phyloP scores from a whole-genome alignment of 2,329 filamentous ascomycete genomes.

The Monilinia laxa region DNA sequence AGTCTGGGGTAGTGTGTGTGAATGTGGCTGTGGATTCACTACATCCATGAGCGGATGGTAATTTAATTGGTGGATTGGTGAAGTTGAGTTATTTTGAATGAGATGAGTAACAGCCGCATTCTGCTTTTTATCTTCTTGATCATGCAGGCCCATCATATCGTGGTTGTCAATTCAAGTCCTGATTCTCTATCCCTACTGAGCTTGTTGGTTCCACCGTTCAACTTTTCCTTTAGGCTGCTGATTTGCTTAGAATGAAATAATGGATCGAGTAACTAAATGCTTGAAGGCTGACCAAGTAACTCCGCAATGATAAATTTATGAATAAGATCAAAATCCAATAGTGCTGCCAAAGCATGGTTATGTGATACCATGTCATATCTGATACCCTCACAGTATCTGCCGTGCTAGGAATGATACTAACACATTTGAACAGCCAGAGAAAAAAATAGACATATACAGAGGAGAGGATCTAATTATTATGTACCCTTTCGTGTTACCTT shows the following conservation, averaged over 20 bases:
- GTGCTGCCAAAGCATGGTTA: background rate
- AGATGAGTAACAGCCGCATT: background rate
- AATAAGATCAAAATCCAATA: background rate
- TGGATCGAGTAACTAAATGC: background rate
- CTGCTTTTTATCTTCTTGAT: too few relatives aligned
- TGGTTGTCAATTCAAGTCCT: background rate
- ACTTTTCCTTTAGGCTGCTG: background rate
- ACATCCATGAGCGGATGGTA: background rate
- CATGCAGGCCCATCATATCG: background rate
- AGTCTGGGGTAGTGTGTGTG: conserved; percentile 1
- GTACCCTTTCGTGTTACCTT: background rate
- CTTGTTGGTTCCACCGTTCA: background rate
- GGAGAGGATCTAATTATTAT: background rate
- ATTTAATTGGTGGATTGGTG: too few relatives aligned
- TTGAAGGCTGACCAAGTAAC: background rate
- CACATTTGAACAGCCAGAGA: background rate
- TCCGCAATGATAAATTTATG: background rate
- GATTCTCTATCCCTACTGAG: background rate
- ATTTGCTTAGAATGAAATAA: background rate
- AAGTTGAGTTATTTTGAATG: background rate
- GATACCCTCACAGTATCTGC: background rate
- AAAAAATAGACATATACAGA: background rate
- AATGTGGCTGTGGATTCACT: background rate
- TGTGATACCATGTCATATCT: too few relatives aligned
- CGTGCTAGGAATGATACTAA: background rate